Evolutionary conservation across 2,329 filamentous ascomycete genomes (phyloP).

Genomic region (Triangularia setosa): DNA sequence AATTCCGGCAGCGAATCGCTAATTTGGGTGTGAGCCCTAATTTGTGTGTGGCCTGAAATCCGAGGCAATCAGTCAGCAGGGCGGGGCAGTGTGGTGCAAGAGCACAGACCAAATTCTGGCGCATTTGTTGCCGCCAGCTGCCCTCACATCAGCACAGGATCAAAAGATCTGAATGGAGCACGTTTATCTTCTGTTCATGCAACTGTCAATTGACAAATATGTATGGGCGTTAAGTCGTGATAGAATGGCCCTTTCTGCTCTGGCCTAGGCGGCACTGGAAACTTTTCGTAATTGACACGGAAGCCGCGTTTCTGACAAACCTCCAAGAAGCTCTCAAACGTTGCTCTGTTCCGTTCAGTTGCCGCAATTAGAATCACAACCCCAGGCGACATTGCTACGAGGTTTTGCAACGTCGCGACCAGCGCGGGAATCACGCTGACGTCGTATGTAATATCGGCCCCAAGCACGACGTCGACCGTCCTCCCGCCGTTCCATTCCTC

Average conservation of each 20-base stretch:
- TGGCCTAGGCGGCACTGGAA: slow-evolving; percentile 35
- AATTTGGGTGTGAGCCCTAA: slow-evolving; percentile 48
- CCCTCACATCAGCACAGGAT: not conserved
- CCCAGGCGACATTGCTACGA: slow-evolving; percentile 54
- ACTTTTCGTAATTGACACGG: slow-evolving; percentile 41
- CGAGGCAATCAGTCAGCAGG: slow-evolving; percentile 9
- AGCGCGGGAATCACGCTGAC: slow-evolving; percentile 58
- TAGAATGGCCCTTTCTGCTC: slow-evolving; percentile 63
- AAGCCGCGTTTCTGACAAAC: slow-evolving; percentile 51
- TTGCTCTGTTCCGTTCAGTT: slow-evolving; percentile 66
- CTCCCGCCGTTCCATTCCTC: slow-evolving; percentile 45
- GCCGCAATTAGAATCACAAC: slow-evolving; percentile 64
- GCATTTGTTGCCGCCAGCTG: not conserved
- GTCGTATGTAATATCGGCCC: slow-evolving; percentile 78
- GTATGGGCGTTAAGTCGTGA: slow-evolving; percentile 54
- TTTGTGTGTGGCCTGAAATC: slow-evolving; percentile 17
- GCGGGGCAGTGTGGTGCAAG: not conserved
- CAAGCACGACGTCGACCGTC: slow-evolving; percentile 61
- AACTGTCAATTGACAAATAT: slow-evolving; percentile 41
- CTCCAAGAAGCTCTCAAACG: slow-evolving; percentile 60
- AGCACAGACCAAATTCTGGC: not conserved
- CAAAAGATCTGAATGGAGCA: not conserved
- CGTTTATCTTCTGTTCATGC: not conserved
- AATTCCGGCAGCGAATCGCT: slow-evolving; percentile 29
- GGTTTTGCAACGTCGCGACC: slow-evolving; percentile 58